Conservation (phyloP, 208 protist species). For the Acanthamoeba pearcei region DNA sequence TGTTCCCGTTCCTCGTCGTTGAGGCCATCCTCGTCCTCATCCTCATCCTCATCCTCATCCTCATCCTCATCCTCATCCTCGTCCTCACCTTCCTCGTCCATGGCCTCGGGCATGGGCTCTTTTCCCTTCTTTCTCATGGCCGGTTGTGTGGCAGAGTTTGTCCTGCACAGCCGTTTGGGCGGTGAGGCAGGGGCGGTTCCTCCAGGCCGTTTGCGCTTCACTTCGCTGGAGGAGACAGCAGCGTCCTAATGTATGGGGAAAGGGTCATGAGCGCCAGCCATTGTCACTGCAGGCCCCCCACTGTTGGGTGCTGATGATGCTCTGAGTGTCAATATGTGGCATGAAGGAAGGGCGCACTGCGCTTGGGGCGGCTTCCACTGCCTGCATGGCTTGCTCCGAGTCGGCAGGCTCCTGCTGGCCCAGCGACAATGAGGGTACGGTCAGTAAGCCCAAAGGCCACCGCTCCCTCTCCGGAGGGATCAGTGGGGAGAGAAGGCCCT, state of each 20-base stretch:
- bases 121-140: too few relatives aligned
- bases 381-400: too few relatives aligned
- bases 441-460: too few relatives aligned
- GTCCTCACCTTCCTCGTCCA: neutral
- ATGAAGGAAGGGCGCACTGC: neutral
- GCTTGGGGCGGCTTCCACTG: too few relatives aligned
- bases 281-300: neutral
- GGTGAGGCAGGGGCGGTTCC: neutral
- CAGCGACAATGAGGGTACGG: too few relatives aligned
- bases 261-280: neutral
- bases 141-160: neutral
- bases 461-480: neutral
- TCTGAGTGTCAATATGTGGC: neutral
- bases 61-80: too few relatives aligned
- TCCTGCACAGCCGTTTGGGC: neutral
- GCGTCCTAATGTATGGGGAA: neutral
- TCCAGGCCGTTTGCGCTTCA: neutral
- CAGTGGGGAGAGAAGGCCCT: too few relatives aligned
- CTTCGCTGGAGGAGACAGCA: neutral
- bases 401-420: too few relatives aligned
- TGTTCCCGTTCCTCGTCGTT: too few relatives aligned
- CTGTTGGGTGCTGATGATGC: neutral
- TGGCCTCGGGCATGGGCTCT: neutral
- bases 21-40: too few relatives aligned
- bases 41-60: too few relatives aligned